These are phyloP conservation scores for Zygoascus sp. DNA, from an alignment of 1,139 yeast species.

Conservation along the genomic window DNA sequence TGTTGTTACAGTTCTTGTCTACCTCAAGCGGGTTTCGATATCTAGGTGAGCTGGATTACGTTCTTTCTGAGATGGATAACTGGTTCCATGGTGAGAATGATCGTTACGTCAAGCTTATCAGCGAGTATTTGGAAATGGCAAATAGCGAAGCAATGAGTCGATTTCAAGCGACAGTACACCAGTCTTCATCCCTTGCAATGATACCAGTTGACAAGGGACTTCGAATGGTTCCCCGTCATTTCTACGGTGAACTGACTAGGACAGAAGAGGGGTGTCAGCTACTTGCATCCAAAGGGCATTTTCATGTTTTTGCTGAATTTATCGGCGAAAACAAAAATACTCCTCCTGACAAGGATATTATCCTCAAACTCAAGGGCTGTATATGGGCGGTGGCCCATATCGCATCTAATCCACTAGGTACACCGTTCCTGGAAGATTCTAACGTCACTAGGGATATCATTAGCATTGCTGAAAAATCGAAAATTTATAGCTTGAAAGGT, in stretches of 20 bases:
- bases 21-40: slow-evolving; percentile 54
- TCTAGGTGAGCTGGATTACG: slow-evolving; percentile 47
- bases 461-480: slow-evolving; percentile 48
- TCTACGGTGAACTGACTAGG: slow-evolving; percentile 72
- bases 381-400: slow-evolving; percentile 87
- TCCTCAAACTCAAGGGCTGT: slow-evolving; percentile 60
- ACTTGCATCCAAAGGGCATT: slow-evolving; percentile 45
- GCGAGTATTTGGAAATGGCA: slow-evolving; percentile 38
- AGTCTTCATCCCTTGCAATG: slow-evolving; percentile 18
- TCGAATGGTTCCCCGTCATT: slow-evolving; percentile 52
- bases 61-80: slow-evolving; percentile 52
- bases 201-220: background rate
- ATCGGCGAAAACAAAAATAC: slow-evolving; percentile 37
- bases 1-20: slow-evolving; percentile 51
- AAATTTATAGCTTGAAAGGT: slow-evolving; percentile 63
- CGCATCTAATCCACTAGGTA: slow-evolving; percentile 60
- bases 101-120: slow-evolving; percentile 50
- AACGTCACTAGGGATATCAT: slow-evolving; percentile 54
- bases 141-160: slow-evolving; percentile 22
- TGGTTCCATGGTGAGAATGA: slow-evolving; percentile 57
- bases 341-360: slow-evolving; percentile 27
- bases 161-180: slow-evolving; percentile 8
- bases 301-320: slow-evolving; percentile 42
- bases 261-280: slow-evolving; percentile 74
- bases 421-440: slow-evolving; percentile 59